Evolutionary conservation across 257 asterid species (phyloP), one percentile per base, ranked within the genome.

Genomic region (Phtheirospermum japonicum): DNA sequence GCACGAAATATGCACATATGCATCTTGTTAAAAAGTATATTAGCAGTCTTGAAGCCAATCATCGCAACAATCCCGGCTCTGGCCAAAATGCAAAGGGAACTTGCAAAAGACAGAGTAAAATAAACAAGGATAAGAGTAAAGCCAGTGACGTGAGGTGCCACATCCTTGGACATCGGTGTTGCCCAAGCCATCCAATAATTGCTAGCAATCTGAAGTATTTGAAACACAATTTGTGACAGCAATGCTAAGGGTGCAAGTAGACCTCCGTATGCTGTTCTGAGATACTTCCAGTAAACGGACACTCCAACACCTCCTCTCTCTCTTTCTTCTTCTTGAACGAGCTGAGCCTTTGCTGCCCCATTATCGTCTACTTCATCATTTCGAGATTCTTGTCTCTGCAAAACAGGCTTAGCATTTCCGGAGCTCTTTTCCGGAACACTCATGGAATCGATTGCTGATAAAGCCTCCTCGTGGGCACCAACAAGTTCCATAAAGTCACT

Each of bases 141-240:
- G 70, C 68, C 50, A 7, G 73, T 75, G 50, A 91, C 96, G 1
- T 72, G 88, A 66, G 95, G 74, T 6, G 79, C 57, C 6, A 64
- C 84, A 66, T 71, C 85, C 70, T 75, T 61, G 0, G 98, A 88
- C 34, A 91, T 86, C 0, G 98, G 98, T 34, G 96, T 88, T 42
- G 98, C 98, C 95, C 92, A 91, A 33, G 97, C 90, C 98, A 91
- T 91, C 98, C 95, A 91, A 58, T 88, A 91, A 70, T 88, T 91
- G 90, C 98, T 91, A 51, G 87, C 92, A 23, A 91, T 86, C 74
- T 91, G 97, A 72, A 91, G 84, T 28, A 65, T 12, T 65, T 88
- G 92, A 71, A 88, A 86, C 46, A 85, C 16, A 55, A 75, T 23
- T 63, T 88, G 97, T 34, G 89, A 82, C 59, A 88, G 66, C 63